A percentile compares a stretch with the other conserved stretches of the same genome.
Evolutionary conservation across 2,329 filamentous ascomycete genomes (phyloP).

Genomic region (Diaporthe sp.): DNA sequence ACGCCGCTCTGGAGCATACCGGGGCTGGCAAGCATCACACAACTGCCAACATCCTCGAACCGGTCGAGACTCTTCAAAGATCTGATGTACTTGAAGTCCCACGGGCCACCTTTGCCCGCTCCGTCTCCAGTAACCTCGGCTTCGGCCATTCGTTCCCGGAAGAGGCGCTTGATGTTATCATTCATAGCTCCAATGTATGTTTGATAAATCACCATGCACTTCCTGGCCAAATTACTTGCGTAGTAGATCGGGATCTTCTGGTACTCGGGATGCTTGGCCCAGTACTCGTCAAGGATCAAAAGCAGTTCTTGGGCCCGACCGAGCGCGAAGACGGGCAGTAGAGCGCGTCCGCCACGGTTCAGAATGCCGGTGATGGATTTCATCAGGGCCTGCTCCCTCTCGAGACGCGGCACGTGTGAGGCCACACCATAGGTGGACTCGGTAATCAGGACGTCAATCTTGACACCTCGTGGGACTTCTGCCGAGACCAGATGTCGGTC

Average conservation of each 20-base stretch:
- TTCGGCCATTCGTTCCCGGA: slow-evolving; percentile 91
- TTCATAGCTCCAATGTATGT: slow-evolving; percentile 99
- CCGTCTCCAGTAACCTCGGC: slow-evolving; percentile 84
- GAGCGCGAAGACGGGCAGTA: slow-evolving; percentile 96
- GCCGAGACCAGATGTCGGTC: slow-evolving; percentile 96
- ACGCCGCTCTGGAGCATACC: slow-evolving; percentile 99
- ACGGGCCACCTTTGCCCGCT: slow-evolving; percentile 84
- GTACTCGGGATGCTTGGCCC: slow-evolving; percentile 88
- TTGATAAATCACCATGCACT: slow-evolving; percentile 99
- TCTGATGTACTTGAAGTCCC: slow-evolving; percentile 96
- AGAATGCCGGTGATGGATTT: slow-evolving; percentile 93
- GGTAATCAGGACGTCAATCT: slow-evolving; percentile 96
- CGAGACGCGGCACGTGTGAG: slow-evolving; percentile 89
- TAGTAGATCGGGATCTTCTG: slow-evolving; percentile 97
- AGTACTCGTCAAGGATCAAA: slow-evolving; percentile 96
- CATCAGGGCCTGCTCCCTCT: slow-evolving; percentile 94
- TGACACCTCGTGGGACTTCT: slow-evolving; percentile 87
- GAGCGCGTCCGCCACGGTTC: slow-evolving; percentile 89
- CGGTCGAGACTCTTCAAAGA: slow-evolving; percentile 93
- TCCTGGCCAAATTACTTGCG: slow-evolving; percentile 91
- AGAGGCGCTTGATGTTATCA: slow-evolving; percentile 97
- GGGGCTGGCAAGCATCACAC: slow-evolving; percentile 96
- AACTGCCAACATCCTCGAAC: slow-evolving; percentile 95
- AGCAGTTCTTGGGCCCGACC: slow-evolving; percentile 94
- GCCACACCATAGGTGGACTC: slow-evolving; percentile 98